phyloP scores from a whole-genome alignment of 192 early-diverging fungal species.

The Entophlyctis luteolus region DNA sequence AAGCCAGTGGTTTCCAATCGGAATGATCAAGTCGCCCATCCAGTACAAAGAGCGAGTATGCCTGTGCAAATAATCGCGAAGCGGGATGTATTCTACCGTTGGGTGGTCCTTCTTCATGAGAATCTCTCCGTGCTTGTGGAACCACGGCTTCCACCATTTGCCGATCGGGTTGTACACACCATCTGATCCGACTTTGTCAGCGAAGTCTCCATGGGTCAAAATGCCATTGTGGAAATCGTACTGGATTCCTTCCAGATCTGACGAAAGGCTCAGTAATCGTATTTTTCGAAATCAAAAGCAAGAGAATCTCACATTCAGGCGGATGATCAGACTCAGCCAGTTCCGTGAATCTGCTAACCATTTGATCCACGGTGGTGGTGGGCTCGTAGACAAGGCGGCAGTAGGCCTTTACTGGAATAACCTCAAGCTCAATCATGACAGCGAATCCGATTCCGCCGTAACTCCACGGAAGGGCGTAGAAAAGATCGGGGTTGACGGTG shows the following conservation, averaged over 20 bases:
- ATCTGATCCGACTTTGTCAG: conserved; percentile 22
- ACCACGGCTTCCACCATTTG: conserved; percentile 41
- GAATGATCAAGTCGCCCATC: conserved; percentile 36
- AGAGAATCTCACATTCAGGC: conserved; percentile 19
- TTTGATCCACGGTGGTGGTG: conserved; percentile 26
- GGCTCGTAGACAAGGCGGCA: conserved; percentile 36
- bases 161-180: conserved; percentile 33
- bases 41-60: conserved; percentile 46
- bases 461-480: conserved; percentile 39
- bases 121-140: conserved; percentile 38
- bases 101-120: conserved; percentile 27
- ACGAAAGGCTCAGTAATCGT: neutral
- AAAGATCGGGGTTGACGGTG: conserved; percentile 38
- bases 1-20: conserved; percentile 37
- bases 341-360: conserved; percentile 34
- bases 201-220: conserved; percentile 37
- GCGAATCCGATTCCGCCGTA: conserved; percentile 42
- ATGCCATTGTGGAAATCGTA: conserved; percentile 39
- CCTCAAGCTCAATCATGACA: conserved; percentile 36
- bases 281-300: neutral
- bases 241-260: conserved; percentile 35
- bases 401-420: conserved; percentile 41
- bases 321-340: conserved; percentile 26
- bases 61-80: conserved; percentile 45
- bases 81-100: conserved; percentile 39